Evolutionary conservation across 1,284 basidiomycete genomes (phyloP).

Genomic region (Chalciporus sp.): DNA sequence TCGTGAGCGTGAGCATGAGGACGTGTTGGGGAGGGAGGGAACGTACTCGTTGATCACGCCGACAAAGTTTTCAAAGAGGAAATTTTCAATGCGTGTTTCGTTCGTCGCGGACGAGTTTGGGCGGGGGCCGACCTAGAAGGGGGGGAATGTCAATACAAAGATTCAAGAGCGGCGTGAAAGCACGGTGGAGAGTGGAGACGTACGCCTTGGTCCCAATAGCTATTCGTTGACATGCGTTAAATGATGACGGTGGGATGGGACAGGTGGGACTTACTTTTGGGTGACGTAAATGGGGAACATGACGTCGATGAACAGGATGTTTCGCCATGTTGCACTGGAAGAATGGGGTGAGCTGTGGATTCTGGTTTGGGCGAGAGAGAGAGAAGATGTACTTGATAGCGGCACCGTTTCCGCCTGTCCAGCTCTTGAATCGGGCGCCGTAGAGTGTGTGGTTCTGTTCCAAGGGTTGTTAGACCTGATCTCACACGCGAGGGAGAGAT

Average conservation of each 20-base stretch:
- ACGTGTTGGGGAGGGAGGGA: not conserved
- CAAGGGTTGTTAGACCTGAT: too few species aligned
- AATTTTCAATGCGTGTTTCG: conserved; percentile 58
- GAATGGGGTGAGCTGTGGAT: not conserved
- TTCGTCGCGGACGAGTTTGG: conserved; percentile 48
- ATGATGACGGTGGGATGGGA: not conserved
- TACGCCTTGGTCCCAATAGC: conserved; percentile 64
- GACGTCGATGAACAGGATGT: conserved; percentile 55
- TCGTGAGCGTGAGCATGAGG: not conserved
- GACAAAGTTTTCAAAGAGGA: conserved; percentile 55
- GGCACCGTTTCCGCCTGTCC: conserved; percentile 62
- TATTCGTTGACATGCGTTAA: conserved; percentile 19
- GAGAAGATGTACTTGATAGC: conserved; percentile 50
- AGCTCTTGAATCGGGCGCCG: conserved; percentile 69
- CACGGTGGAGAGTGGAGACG: too few species aligned
- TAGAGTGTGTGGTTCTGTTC: conserved; percentile 53
- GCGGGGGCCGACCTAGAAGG: conserved; percentile 41
- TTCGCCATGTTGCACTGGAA: conserved; percentile 58
- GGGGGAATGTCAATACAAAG: too few species aligned
- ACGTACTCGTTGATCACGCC: conserved; percentile 57
- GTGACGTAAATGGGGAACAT: conserved; percentile 64
- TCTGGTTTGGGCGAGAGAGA: too few species aligned
- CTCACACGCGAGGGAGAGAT: not conserved
- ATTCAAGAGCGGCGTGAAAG: conserved; percentile 56
- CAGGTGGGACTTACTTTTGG: conserved; percentile 52